Conservation (phyloP, 2,329 filamentous ascomycete genomes). For the Xylariaceae sp. region DNA sequence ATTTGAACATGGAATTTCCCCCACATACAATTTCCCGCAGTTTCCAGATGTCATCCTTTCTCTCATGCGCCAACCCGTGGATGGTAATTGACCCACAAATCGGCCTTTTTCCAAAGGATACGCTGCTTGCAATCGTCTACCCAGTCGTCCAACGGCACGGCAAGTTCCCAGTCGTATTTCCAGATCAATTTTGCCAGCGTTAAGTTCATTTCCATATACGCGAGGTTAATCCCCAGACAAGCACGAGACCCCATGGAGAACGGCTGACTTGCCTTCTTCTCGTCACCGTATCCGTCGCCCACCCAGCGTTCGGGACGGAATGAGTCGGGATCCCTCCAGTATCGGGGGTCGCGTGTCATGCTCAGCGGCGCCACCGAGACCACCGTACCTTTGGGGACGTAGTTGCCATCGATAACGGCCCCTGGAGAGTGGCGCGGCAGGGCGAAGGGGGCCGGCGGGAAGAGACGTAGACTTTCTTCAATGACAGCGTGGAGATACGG, state of each 20-base stretch:
- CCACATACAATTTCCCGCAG: not conserved
- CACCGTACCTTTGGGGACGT: conserved; percentile 17
- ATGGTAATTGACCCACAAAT: conserved; percentile 16
- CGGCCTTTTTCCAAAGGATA: conserved; percentile 31
- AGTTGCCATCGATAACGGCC: conserved; percentile 16
- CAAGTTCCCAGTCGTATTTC: conserved; percentile 34
- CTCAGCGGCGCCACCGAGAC: conserved; percentile 11
- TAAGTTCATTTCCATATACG: conserved; percentile 35
- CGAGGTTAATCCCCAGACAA: conserved; percentile 29
- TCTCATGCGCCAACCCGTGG: conserved; percentile 7
- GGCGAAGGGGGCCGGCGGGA: conserved; percentile 30
- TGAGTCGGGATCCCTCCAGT: conserved; percentile 17
- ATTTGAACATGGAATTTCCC: not conserved
- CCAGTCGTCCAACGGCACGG: conserved; percentile 33
- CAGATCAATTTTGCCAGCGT: conserved; percentile 35
- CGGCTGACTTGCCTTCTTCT: conserved; percentile 22
- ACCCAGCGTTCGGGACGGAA: conserved; percentile 26
- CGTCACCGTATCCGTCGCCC: conserved; percentile 16
- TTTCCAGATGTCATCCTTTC: not conserved
- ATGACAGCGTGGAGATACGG: conserved; percentile 33
- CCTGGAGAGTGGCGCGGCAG: conserved; percentile 26
- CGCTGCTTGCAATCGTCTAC: conserved; percentile 27
- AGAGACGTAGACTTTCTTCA: conserved; percentile 33
- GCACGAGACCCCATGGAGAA: conserved; percentile 22
- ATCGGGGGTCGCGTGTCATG: conserved; percentile 13